Conservation (phyloP, 1,284 basidiomycete species). For the Thelephora terrestris region DNA sequence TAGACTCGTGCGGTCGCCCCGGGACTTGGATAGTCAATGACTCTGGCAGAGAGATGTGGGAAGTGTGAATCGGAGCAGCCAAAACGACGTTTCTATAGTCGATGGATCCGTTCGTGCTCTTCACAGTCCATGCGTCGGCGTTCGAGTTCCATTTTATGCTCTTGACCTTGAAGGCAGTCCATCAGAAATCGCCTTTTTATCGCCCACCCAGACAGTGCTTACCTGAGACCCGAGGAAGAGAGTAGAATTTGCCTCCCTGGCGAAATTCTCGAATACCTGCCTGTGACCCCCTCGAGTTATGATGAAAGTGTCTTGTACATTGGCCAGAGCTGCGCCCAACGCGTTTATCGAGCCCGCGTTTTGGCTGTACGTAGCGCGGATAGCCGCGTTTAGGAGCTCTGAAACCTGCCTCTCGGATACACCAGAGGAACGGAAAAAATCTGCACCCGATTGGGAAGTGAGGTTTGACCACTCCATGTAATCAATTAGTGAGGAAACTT, state of each 20-base stretch:
- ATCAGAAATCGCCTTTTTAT: too few species aligned
- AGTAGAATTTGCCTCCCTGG: slow-evolving; percentile 58
- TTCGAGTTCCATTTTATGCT: slow-evolving; percentile 33
- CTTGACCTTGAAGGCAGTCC: slow-evolving; percentile 32
- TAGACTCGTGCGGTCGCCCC: slow-evolving; percentile 64
- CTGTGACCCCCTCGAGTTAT: slow-evolving; percentile 74
- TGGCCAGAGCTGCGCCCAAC: slow-evolving; percentile 63
- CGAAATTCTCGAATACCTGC: slow-evolving; percentile 77
- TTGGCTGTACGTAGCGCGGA: slow-evolving; percentile 86
- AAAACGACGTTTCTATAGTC: slow-evolving; percentile 62
- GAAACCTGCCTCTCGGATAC: slow-evolving; percentile 51
- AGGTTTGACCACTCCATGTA: slow-evolving; percentile 45
- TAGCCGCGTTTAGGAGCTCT: slow-evolving; percentile 79
- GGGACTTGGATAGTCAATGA: slow-evolving; percentile 42
- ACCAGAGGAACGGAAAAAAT: slow-evolving; percentile 50
- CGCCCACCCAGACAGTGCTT: slow-evolving; percentile 9
- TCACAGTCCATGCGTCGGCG: slow-evolving; percentile 35
- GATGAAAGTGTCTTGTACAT: slow-evolving; percentile 59
- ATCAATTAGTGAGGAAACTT: slow-evolving; percentile 45
- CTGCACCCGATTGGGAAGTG: slow-evolving; percentile 42
- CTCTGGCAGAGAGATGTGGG: slow-evolving; percentile 43
- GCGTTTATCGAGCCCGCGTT: slow-evolving; percentile 73
- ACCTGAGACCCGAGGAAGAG: slow-evolving; percentile 64
- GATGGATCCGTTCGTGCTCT: slow-evolving; percentile 16
- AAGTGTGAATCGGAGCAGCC: slow-evolving; percentile 66